Evolutionary conservation across 2,329 filamentous ascomycete species (phyloP).

Genomic region (Aspergillus sp.): DNA sequence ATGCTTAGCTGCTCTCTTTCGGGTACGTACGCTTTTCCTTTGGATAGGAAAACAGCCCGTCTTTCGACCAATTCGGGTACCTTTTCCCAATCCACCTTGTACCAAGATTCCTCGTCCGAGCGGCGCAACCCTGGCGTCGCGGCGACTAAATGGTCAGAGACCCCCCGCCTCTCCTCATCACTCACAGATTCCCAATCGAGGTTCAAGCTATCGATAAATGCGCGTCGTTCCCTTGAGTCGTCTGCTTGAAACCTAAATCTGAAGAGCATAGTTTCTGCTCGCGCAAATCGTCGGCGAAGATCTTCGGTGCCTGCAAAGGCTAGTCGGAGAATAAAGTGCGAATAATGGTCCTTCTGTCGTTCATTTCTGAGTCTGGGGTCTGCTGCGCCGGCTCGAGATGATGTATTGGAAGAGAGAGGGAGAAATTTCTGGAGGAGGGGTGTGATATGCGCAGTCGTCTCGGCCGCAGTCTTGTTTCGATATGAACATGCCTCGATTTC

Average conservation of each 20-base stretch:
- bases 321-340: conserved; percentile 91
- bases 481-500: conserved; percentile 87
- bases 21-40: conserved; percentile 88
- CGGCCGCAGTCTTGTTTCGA: conserved; percentile 80
- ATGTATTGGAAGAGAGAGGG: conserved; percentile 74
- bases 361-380: conserved; percentile 62
- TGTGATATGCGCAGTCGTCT: conserved; percentile 81
- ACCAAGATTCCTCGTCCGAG: conserved; percentile 80
- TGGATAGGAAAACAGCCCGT: conserved; percentile 72
- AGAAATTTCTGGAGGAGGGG: conserved; percentile 85
- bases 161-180: conserved; percentile 73
- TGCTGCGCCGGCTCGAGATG: conserved; percentile 52
- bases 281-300: conserved; percentile 77
- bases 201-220: conserved; percentile 74
- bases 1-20: conserved; percentile 82
- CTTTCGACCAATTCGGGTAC: conserved; percentile 87
- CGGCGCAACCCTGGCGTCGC: conserved; percentile 51
- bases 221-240: conserved; percentile 67
- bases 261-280: conserved; percentile 88
- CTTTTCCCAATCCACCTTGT: conserved; percentile 93
- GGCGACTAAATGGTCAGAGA: conserved; percentile 62
- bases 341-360: conserved; percentile 94
- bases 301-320: conserved; percentile 93
- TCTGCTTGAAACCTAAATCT: conserved; percentile 77
- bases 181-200: conserved; percentile 82